These are phyloP conservation scores for Ramichloridium luteum DNA, from an alignment of 2,329 filamentous ascomycete genomes.

Conservation along the genomic window DNA sequence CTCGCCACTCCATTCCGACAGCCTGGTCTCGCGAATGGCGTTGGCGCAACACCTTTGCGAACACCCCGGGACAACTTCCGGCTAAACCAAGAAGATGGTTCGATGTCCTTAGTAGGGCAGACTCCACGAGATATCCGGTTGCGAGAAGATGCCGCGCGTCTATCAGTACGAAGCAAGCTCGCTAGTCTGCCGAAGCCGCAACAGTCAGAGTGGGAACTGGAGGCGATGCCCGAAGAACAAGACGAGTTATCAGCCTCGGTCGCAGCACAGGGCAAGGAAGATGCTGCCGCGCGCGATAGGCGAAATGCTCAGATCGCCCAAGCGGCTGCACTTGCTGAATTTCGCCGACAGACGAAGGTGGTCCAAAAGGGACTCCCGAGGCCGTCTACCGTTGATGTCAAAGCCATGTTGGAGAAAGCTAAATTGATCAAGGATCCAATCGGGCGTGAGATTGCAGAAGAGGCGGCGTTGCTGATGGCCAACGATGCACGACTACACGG, in stretches of 20 bases:
- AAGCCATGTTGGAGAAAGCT: conserved; percentile 53
- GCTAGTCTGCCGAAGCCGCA: conserved; percentile 81
- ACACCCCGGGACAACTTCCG: conserved; percentile 81
- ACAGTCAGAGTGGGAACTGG: conserved; percentile 86
- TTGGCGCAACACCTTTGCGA: conserved; percentile 65
- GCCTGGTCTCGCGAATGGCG: conserved; percentile 39
- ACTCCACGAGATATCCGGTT: conserved; percentile 67
- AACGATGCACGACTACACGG: conserved; percentile 71
- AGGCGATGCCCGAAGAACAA: conserved; percentile 67
- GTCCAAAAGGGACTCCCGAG: conserved; percentile 74
- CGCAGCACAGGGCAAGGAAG: conserved; percentile 48
- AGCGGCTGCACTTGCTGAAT: conserved; percentile 56
- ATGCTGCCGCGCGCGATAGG: conserved; percentile 62
- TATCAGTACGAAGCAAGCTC: conserved; percentile 60
- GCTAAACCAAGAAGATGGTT: conserved; percentile 60
- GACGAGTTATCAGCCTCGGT: conserved; percentile 41
- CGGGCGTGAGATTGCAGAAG: conserved; percentile 58
- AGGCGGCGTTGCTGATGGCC: conserved; percentile 68
- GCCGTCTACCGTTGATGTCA: conserved; percentile 59
- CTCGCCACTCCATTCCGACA: conserved; percentile 73
- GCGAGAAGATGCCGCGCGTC: conserved; percentile 55
- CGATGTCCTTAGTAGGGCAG: conserved; percentile 54
- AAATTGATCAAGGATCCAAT: conserved; percentile 49
- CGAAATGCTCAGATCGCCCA: conserved; percentile 51
- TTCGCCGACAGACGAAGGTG: conserved; percentile 77